phyloP scores from a whole-genome alignment of 176 grass and related monocot species.

The Raddia distichophylla region DNA sequence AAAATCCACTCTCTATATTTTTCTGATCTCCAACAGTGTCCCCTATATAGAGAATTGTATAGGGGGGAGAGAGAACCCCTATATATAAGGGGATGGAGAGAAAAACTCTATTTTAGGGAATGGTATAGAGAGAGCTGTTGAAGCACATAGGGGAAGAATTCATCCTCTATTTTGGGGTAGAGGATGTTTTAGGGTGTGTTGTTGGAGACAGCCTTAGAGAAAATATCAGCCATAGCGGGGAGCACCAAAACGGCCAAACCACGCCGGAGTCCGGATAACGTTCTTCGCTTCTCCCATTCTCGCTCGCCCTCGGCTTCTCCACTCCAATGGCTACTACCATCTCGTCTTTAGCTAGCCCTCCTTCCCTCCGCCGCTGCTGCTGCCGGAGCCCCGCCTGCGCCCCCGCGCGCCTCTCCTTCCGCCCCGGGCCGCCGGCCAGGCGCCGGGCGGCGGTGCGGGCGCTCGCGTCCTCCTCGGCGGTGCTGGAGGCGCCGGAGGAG shows the following conservation, averaged over 20 bases:
- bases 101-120: too few relatives aligned
- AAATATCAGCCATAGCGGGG: too few relatives aligned
- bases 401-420: constrained; percentile 24
- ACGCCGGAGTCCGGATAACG: constrained; percentile 45
- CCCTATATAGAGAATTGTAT: too few relatives aligned
- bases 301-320: background rate
- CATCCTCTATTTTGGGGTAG: too few relatives aligned
- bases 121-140: too few relatives aligned
- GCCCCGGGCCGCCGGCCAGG: background rate
- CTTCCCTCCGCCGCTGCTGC: constrained; percentile 11
- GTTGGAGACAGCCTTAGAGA: too few relatives aligned
- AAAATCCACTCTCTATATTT: too few relatives aligned
- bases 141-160: too few relatives aligned
- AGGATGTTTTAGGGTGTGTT: too few relatives aligned
- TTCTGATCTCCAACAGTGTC: too few relatives aligned
- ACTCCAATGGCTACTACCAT: constrained; percentile 50
- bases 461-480: constrained; percentile 29
- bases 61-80: too few relatives aligned
- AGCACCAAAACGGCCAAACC: constrained; percentile 10
- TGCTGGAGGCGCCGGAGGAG: constrained; percentile 50
- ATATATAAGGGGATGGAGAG: too few relatives aligned
- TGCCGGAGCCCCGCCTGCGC: constrained; percentile 13
- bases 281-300: background rate
- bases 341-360: constrained; percentile 41
- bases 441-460: constrained; percentile 27